Percentiles rank a stretch among this genome's conserved stretches.
Evolutionary conservation across 208 protist species (phyloP).

Genomic region (Leishmania gerbilli): DNA sequence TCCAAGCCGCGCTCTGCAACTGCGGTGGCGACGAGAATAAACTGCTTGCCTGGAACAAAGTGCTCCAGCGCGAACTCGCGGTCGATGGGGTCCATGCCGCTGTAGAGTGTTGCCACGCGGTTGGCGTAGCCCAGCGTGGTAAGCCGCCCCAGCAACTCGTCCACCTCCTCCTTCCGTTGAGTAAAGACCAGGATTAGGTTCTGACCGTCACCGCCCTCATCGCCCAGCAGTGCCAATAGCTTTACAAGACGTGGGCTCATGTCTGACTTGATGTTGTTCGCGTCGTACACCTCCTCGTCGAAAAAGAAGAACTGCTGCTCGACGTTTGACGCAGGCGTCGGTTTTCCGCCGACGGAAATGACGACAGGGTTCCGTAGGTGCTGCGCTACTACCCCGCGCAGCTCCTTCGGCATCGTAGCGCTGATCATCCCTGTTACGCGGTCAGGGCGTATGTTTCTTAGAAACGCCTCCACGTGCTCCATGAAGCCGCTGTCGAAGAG

Average conservation of each 20-base stretch:
- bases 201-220: slow-evolving; percentile 66
- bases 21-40: slow-evolving; percentile 90
- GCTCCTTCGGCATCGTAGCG: slow-evolving; percentile 91
- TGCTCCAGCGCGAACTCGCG: slow-evolving; percentile 88
- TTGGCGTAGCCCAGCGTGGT: slow-evolving; percentile 76
- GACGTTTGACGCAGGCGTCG: slow-evolving; percentile 86
- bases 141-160: slow-evolving; percentile 84
- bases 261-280: slow-evolving; percentile 48
- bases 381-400: slow-evolving; percentile 73
- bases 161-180: slow-evolving; percentile 90
- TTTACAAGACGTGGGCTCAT: slow-evolving; percentile 76
- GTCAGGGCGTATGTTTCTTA: slow-evolving; percentile 90
- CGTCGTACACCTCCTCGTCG: slow-evolving; percentile 82
- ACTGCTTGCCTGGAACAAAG: slow-evolving; percentile 84
- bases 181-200: slow-evolving; percentile 92
- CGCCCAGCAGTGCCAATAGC: slow-evolving; percentile 88
- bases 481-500: slow-evolving; percentile 95
- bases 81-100: slow-evolving; percentile 92
- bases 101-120: slow-evolving; percentile 82
- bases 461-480: slow-evolving; percentile 91
- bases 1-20: slow-evolving; percentile 95
- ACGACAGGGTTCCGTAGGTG: slow-evolving; percentile 83
- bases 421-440: slow-evolving; percentile 90
- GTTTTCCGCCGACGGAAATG: slow-evolving; percentile 87
- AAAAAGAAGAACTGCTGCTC: slow-evolving; percentile 92